Evolutionary conservation across 2,329 filamentous ascomycete genomes (phyloP), one percentile per base, ranked within the genome.

Genomic region (Beauveria varroae): DNA sequence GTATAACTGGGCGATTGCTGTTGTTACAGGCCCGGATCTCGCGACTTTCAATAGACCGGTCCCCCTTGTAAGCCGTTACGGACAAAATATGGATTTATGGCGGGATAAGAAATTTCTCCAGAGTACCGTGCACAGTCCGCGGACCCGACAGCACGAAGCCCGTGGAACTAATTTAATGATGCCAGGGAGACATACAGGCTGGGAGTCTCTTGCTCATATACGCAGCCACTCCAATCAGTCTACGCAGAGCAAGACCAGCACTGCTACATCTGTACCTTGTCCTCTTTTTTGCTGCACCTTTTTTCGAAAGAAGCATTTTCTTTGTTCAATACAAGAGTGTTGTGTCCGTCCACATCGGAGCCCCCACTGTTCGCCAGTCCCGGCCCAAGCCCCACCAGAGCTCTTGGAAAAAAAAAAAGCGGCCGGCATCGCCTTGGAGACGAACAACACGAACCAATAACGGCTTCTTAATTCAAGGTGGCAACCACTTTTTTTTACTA

Each of bases 351-450:
- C 18, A 41, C 30, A 41, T 53, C 51, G 51, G 51, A 41, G 7
- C 22, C 34, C 50, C 50, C 30, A 52, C 49, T 41, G 50, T 54
- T 54, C 22, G 22, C 51, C 14, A 41, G 51, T 43, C 24, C 37
- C 22, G 51, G 51, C 37, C 16, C 16, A 50, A n/a, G 22, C 51
- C 51, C 51, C 51, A 26, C 51, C 14, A 41, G 34, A 54, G 51
- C 51, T 28, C 7, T 54, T 41, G 40, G 5, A 6, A 37, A 37
- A 34, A 34, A 34, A 34, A 37, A 3, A 6, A 41, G 51, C 51
- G 51, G 37, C 37, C 52, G 52, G 52, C 37, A 34, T 54, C 52
- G 52, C 52, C 52, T 37, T 43, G 22, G 51, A 54, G 51, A 54
- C 51, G 20, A 37, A 10, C 34, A 16, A 28, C 30, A 28, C 30